phyloP scores from a whole-genome alignment of 129 eudicot genomes.

The Arctium minus region DNA sequence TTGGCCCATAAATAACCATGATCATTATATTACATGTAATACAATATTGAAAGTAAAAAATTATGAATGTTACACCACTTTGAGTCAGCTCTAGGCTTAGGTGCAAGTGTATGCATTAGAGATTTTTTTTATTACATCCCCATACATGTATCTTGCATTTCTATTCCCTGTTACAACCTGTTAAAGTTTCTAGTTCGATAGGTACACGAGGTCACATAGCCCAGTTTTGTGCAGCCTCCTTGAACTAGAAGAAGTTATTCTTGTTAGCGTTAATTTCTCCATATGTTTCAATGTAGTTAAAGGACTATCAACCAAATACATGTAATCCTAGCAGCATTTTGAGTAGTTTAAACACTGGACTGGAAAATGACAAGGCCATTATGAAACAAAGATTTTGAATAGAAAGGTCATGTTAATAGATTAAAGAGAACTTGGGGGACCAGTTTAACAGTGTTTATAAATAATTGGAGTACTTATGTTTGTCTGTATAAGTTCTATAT shows the following conservation, averaged over 20 bases:
- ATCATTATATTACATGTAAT: not conserved
- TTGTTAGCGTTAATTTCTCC: no score
- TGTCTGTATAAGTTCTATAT: not conserved
- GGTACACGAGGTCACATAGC: no score
- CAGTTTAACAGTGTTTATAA: not conserved
- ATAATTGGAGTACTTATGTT: not conserved
- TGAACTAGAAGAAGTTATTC: no score
- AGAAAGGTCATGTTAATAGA: slow-evolving; percentile 11
- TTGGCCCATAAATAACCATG: not conserved
- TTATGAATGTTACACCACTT: not conserved
- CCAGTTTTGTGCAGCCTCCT: not conserved
- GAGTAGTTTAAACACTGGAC: slow-evolving; percentile 3
- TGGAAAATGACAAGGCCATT: slow-evolving; percentile 11
- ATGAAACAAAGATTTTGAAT: not conserved
- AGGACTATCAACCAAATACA: not conserved
- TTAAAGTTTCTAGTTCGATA: not conserved
- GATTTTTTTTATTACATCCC: not conserved
- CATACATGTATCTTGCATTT: not conserved
- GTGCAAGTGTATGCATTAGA: not conserved
- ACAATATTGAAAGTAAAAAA: not conserved
- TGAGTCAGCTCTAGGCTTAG: not conserved
- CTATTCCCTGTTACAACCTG: not conserved
- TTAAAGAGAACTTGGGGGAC: slow-evolving; percentile 7
- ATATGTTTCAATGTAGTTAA: slow-evolving; percentile 1
- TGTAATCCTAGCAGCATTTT: not conserved